Conservation (phyloP, 306 rosid genomes). For the Prunus mongolica region DNA sequence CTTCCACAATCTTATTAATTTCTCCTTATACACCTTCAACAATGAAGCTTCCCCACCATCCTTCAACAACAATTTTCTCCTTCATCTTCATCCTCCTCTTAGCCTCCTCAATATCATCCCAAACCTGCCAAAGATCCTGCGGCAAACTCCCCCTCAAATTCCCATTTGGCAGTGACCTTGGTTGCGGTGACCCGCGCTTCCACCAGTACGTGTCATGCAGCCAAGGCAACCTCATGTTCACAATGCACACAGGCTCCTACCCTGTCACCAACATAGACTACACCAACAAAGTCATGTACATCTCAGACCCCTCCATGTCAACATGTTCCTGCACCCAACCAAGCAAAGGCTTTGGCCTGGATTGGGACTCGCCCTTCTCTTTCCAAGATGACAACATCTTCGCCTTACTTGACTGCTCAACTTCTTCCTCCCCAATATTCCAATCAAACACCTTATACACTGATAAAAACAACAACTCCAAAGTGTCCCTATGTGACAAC, state of each 20-base stretch:
- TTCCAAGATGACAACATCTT: slow-evolving; percentile 58
- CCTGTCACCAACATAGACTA: slow-evolving; percentile 63
- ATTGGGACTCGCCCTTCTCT: slow-evolving; percentile 67
- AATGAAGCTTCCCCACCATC: slow-evolving; percentile 1
- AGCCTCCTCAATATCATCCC: slow-evolving; percentile 30
- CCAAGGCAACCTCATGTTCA: slow-evolving; percentile 52
- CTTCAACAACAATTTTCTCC: not conserved
- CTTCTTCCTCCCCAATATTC: slow-evolving; percentile 3
- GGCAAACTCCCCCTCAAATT: slow-evolving; percentile 49
- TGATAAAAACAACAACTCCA: slow-evolving; percentile 25
- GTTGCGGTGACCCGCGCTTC: slow-evolving; percentile 72
- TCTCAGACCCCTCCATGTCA: slow-evolving; percentile 83
- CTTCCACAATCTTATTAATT: not conserved
- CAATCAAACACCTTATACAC: slow-evolving; percentile 27
- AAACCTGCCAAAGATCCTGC: slow-evolving; percentile 65
- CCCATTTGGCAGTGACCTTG: slow-evolving; percentile 71
- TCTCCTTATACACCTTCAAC: not conserved
- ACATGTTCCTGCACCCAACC: slow-evolving; percentile 65
- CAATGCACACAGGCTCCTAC: slow-evolving; percentile 77
- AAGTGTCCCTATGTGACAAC: slow-evolving; percentile 47
- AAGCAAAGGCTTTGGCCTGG: slow-evolving; percentile 69
- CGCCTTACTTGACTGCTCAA: slow-evolving; percentile 61
- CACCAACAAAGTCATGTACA: slow-evolving; percentile 49
- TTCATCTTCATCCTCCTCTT: slow-evolving; percentile 12
- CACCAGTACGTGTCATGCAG: slow-evolving; percentile 52